Base-by-base conservation (phyloP, 208 protist species). In the Leptomonas pyrrhocoris region DNA sequence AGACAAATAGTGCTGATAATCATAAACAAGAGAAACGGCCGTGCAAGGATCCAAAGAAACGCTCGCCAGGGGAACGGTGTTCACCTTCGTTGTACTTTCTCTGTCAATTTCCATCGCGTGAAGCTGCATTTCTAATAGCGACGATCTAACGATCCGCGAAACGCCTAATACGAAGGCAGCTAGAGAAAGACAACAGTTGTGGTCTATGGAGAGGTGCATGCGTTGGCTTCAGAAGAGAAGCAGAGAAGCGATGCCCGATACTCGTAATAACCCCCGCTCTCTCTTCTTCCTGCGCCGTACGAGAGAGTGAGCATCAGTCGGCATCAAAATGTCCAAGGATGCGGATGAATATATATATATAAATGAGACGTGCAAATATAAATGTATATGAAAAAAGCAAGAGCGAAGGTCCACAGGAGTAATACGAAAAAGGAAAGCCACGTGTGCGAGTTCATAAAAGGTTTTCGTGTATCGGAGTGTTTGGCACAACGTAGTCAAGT, bases 311-410 rank as follows among this genome's bases (percentile, higher is more conserved):
- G 9, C 34, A 18, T 23, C 4, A 31, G 49, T 7, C 12, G 9
- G 49, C 6, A 54, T 13, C 19, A 38, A 12, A 9, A 38, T 12
- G 34, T 38, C 9, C 18, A 59, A 45, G 48, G 40, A 59, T 16
- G 16, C 0, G 45, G 11, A 59, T 9, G 27, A 6, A 46, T 16
- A 45, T 21, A 59, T n/a, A n/a, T 28, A 28, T 40, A 40, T 27
- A 57, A 57, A 27, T 8, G 30, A 12, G 34, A 9, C 9, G 34
- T 38, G 34, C 51, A 40, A 57, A 38, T 12, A 40, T 38, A 62
- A n/a, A 58, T 57, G 56, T 18, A 68, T 27, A 67, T 11, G 38
- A 66, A 54, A 66, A 40, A 25, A 66, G 31, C 19, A 27, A 34
- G 25, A 51, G 43, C 19, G n/a, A n/a, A n/a, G n/a, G n/a, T n/a